Evolutionary conservation across 352 stramenopile genomes (phyloP).

Genomic region (Pythium monospermum): DNA sequence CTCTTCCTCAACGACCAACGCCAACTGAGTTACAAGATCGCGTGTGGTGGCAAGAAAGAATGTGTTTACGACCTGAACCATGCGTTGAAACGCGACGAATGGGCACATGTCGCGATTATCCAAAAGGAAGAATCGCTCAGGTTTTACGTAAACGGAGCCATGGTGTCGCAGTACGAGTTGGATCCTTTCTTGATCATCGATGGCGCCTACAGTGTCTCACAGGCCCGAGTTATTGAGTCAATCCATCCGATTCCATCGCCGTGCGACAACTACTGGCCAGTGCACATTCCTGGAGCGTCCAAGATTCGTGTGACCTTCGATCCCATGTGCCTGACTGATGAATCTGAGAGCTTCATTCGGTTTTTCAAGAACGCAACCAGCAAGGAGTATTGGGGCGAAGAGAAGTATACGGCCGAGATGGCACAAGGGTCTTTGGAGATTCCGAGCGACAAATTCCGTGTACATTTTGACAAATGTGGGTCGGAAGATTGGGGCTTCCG

Average conservation of each 20-base stretch:
- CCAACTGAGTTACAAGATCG: conserved; percentile 63
- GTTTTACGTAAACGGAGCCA: conserved; percentile 65
- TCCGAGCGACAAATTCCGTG: conserved; percentile 55
- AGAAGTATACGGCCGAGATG: conserved; percentile 66
- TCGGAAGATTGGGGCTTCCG: conserved; percentile 65
- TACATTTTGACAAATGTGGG: conserved; percentile 59
- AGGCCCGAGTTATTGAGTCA: conserved; percentile 62
- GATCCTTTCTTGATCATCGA: conserved; percentile 60
- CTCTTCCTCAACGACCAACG: conserved; percentile 61
- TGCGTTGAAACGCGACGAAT: conserved; percentile 50
- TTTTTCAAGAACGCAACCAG: conserved; percentile 72
- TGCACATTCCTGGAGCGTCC: conserved; percentile 61
- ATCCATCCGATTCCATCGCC: conserved; percentile 43
- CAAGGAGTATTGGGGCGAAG: conserved; percentile 62
- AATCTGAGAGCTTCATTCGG: conserved; percentile 50
- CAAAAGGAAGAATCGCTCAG: conserved; percentile 56
- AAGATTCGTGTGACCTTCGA: conserved; percentile 79
- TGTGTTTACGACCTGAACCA: conserved; percentile 61
- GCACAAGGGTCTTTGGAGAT: conserved; percentile 55
- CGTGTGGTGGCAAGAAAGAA: conserved; percentile 49
- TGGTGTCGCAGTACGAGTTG: conserved; percentile 56
- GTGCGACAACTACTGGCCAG: conserved; percentile 57
- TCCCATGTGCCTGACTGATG: conserved; percentile 55
- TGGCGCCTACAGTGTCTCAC: conserved; percentile 27
- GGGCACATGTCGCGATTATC: conserved; percentile 62